phyloP scores from a whole-genome alignment of 306 rosid species.

The Prunus persica region DNA sequence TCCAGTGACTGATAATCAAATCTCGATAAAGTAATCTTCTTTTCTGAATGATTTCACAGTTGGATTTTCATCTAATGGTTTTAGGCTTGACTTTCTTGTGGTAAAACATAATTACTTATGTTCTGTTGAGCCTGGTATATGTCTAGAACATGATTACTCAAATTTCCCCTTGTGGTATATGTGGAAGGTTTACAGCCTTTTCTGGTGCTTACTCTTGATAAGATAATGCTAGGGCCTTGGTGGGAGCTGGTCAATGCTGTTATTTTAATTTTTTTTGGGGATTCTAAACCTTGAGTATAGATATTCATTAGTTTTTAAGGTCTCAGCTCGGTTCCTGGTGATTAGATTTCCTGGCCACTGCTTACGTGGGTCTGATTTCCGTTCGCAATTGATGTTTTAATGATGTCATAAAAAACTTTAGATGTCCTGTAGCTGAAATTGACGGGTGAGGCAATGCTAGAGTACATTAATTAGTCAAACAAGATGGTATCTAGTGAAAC shows the following conservation, averaged over 20 bases:
- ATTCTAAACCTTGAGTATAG: not conserved
- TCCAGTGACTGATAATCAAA: not conserved
- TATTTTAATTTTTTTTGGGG: not conserved
- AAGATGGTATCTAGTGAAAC: not conserved
- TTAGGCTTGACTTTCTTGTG: not conserved
- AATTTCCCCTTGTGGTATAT: not conserved
- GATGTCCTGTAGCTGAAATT: not conserved
- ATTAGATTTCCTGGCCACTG: not conserved
- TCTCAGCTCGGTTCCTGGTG: not conserved
- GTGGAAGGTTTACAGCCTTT: not conserved
- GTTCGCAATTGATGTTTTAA: not conserved
- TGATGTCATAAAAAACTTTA: not conserved
- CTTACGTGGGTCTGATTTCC: not conserved
- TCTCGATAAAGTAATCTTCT: not conserved
- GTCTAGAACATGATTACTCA: not conserved
- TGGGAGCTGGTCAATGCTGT: not conserved
- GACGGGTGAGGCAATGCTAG: not conserved
- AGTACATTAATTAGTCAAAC: not conserved
- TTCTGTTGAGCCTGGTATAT: not conserved
- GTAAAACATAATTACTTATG: not conserved
- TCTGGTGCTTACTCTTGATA: not conserved
- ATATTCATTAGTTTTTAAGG: not conserved
- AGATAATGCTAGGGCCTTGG: not conserved
- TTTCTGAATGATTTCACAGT: not conserved
- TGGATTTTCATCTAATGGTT: not conserved